Base-by-base conservation (phyloP, 768 basidiomycete genomes). In the Piloderma croceum region DNA sequence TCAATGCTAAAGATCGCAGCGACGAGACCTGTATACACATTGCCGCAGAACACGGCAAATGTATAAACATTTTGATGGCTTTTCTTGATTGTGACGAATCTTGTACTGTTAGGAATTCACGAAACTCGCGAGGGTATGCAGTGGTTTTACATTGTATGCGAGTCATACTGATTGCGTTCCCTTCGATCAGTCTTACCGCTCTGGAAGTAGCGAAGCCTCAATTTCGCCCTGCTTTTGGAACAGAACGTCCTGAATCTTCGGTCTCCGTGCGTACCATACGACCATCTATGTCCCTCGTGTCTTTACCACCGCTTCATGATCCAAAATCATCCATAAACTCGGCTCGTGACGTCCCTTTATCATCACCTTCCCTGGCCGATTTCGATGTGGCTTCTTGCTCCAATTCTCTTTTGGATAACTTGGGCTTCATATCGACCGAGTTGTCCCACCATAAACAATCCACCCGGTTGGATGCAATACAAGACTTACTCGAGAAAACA, bases 1-100 rank as follows among this genome's bases (percentile, higher is more conserved):
- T 89, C 31, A 69, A 75, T 21, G 81, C 85, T 15, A 63, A 69
- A 34, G 83, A 88, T 58, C 73, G 63, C 46, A 60, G 80, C 39
- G 76, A 77, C 48, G 84, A 89, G 53, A 88, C 86, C 3, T 86
- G 83, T 65, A 69, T 89, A 36, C 86, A 89, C 64, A 65, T 86
- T 44, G 85, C 84, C 34, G 86, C 86, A 10, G 83, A 86, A 51
- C 75, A 77, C 48, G 86, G 85, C 34, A 64, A 72, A 40, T 83
- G 73, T 58, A 61, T 79, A 15, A 78, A 81, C 39, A 59, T 87
- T 15, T 60, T 88, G 31, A 65, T 69, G 39, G 71, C 81, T 31
- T 65, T 89, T 43, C 67, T 89, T 34, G 74, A 81, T 33, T 81
- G 75, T 47, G 86, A 89, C 53, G 61, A 64, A 0, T 71, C 67